Conservation (phyloP, 164 flowering plant species). For the Chimonanthus salicifolius region DNA sequence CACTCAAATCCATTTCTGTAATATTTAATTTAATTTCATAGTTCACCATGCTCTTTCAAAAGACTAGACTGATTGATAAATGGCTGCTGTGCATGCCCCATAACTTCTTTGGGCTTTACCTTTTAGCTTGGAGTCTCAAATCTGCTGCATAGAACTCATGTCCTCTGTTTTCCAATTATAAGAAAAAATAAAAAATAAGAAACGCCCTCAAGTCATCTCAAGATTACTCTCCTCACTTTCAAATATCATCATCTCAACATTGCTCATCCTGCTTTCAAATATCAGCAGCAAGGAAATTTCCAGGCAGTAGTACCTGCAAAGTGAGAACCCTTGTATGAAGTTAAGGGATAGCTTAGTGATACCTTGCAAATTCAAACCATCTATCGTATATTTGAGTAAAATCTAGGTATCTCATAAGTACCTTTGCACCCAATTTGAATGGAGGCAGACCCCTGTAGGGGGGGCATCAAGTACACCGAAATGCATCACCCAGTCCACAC, state of each 20-base stretch:
- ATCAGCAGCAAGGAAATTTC: constrained; percentile 24
- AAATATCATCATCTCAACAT: neutral
- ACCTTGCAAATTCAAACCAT: no score
- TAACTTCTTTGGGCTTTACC: no score
- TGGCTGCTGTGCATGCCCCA: neutral
- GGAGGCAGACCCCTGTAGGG: constrained; percentile 89
- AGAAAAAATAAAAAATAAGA: no score
- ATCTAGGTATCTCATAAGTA: constrained; percentile 9
- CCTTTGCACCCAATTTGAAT: constrained; percentile 93
- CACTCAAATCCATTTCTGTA: neutral
- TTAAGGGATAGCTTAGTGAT: no score
- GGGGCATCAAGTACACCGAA: constrained; percentile 80
- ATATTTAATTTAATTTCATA: neutral
- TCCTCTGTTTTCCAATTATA: no score
- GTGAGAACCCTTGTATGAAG: no score
- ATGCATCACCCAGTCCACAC: constrained; percentile 99
- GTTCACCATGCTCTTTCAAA: neutral
- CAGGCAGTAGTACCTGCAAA: constrained; percentile 24
- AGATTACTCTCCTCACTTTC: no score
- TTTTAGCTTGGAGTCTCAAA: neutral
- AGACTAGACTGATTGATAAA: neutral
- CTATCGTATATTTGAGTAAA: no score
- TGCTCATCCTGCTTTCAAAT: constrained; percentile 5
- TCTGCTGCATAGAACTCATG: neutral
- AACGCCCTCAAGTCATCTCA: no score